Evolutionary conservation across 2,329 filamentous ascomycete species (phyloP).

Genomic region (Microdochium trichocladiopsis): DNA sequence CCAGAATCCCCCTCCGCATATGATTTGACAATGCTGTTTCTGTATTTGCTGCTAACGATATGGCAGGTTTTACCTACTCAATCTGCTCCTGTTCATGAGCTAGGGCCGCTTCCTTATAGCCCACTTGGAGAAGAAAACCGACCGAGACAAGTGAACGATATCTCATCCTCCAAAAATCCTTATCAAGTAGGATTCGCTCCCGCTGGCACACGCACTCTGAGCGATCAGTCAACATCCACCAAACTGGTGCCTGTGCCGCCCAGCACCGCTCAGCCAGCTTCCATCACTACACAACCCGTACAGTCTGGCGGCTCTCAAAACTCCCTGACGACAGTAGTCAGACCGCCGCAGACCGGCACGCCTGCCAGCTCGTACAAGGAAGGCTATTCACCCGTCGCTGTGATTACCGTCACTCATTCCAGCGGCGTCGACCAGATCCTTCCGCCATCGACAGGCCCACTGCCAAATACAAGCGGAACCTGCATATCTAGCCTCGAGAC

Average conservation of each 20-base stretch:
- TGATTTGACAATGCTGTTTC: slow-evolving; percentile 10
- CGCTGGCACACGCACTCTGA: slow-evolving; percentile 21
- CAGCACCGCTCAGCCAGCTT: neutral
- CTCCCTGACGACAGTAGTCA: neutral
- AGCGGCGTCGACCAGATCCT: slow-evolving; percentile 26
- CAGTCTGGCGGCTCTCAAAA: neutral
- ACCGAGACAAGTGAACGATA: neutral
- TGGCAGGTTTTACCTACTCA: slow-evolving; percentile 14
- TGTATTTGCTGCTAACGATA: slow-evolving; percentile 17
- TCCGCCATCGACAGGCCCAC: slow-evolving; percentile 14
- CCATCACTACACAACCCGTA: neutral
- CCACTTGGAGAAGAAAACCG: slow-evolving; percentile 7
- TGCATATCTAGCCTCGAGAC: slow-evolving; percentile 23
- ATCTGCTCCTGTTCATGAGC: slow-evolving; percentile 9
- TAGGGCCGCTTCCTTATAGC: neutral
- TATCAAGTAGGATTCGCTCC: slow-evolving; percentile 13
- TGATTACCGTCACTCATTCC: slow-evolving; percentile 20
- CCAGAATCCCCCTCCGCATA: neutral
- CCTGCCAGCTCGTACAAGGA: slow-evolving; percentile 6
- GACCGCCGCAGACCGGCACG: neutral
- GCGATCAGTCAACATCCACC: slow-evolving; percentile 2
- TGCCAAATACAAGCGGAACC: slow-evolving; percentile 23
- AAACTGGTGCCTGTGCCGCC: neutral
- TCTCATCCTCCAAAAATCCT: slow-evolving; percentile 3
- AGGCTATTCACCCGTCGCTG: slow-evolving; percentile 15